Evolutionary conservation across 1,284 basidiomycete genomes (phyloP), one percentile per base, ranked within the genome.

Genomic region (Fomitopsis pinicola): DNA sequence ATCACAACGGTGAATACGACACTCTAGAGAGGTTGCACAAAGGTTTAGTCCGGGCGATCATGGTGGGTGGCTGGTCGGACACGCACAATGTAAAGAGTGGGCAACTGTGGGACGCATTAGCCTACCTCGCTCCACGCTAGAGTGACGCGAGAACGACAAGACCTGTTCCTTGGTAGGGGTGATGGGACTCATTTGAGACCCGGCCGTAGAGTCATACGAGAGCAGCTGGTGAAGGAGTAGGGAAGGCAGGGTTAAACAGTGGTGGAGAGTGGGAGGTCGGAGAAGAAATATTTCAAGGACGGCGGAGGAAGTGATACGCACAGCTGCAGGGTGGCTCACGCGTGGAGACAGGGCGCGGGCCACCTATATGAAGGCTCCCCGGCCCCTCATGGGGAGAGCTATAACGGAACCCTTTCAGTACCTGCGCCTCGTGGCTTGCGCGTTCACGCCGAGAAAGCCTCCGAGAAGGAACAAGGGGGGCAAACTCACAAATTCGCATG

Each of bases 1-100:
- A 91, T 90, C 64, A 92, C 82, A 60, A 92, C 89, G 57, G 86
- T 81, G 77, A 88, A 91, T 55, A 91, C 88, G 52, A 90, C 84
- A 58, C 90, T 87, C 89, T 92, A 69, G 33, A 26, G 48, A 33
- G 50, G 44, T 26, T 42, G 40, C 36, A 38, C 26, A 36, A 48
- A 48, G 52, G 59, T 45, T 55, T 53, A 62, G 54, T 12, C 33
- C 30, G 35, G 55, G 48, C 57, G 33, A 59, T 54, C 58, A 55
- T 26, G 38, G 10, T 3, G 28, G 48, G 35, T 17, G 36, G 60
- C 22, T 50, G 56, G 48, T 22, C 19, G 7, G 64, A 45, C 42
- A 82, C 89, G 68, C 75, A 91, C 89, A 62, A 90, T 88, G 69
- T 91, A 92, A 66, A 92, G 77, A 15, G 74, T 73, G 28, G 77